Percentiles rank a stretch among this genome's conserved stretches.
These are phyloP conservation scores for Salix caprea DNA, from an alignment of 345 rosid species.

Conservation along the genomic window DNA sequence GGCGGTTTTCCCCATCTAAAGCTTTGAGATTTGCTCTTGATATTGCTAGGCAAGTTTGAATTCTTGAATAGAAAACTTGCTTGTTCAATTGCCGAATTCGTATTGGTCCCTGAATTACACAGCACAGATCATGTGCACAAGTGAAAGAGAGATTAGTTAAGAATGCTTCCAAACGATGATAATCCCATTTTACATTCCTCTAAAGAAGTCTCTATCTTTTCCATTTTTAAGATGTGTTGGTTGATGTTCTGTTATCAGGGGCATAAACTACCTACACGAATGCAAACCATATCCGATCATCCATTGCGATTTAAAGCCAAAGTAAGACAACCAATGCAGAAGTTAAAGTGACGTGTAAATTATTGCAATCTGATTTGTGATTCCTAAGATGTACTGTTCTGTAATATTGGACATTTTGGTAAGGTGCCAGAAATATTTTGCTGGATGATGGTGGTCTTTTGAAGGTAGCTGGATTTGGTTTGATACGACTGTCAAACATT, in stretches of 20 bases:
- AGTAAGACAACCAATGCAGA: constrained; percentile 70
- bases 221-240: constrained; percentile 4
- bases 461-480: constrained; percentile 89
- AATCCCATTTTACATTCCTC: background rate
- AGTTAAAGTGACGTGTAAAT: constrained; percentile 26
- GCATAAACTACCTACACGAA: constrained; percentile 57
- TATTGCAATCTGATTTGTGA: constrained; percentile 8
- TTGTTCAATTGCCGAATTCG: background rate
- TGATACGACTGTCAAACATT: constrained; percentile 52
- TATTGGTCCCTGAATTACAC: background rate
- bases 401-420: constrained; percentile 77
- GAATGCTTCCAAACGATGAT: background rate
- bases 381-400: constrained; percentile 33
- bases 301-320: constrained; percentile 87
- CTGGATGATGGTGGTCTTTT: constrained; percentile 81
- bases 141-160: background rate
- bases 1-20: constrained; percentile 83
- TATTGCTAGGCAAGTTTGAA: constrained; percentile 66
- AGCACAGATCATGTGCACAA: background rate
- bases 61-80: constrained; percentile 5
- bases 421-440: constrained; percentile 99
- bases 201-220: background rate
- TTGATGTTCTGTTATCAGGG: constrained; percentile 51
- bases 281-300: constrained; percentile 84
- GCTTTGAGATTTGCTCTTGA: constrained; percentile 76